These are phyloP conservation scores for Lecanicillium sp. DNA, from an alignment of 2,329 filamentous ascomycete genomes.

Conservation along the genomic window DNA sequence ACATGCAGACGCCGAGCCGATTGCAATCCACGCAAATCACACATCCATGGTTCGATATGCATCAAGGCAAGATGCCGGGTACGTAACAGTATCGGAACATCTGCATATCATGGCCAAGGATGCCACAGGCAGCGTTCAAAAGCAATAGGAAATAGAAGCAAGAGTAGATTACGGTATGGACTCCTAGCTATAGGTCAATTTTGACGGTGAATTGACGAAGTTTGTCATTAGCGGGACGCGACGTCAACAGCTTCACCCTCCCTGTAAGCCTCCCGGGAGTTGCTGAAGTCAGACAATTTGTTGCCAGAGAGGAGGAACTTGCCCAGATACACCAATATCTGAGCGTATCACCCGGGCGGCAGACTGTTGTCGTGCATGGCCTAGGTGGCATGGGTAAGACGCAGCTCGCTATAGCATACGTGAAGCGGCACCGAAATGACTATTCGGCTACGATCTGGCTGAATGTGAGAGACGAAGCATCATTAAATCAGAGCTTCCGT, in stretches of 20 bases:
- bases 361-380: conserved; percentile 25
- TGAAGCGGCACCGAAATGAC: conserved; percentile 21
- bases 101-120: conserved; percentile 6
- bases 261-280: conserved; percentile 6
- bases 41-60: conserved; percentile 24
- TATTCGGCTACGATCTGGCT: conserved; percentile 36
- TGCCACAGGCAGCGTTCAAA: background rate
- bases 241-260: conserved; percentile 6
- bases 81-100: conserved; percentile 5
- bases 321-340: conserved; percentile 10
- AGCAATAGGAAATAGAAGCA: conserved; percentile 4
- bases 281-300: conserved; percentile 8
- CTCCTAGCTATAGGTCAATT: background rate
- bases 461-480: conserved; percentile 27
- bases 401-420: conserved; percentile 30
- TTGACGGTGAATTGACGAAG: background rate
- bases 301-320: conserved; percentile 13
- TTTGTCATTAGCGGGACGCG: background rate
- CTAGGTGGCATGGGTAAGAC: conserved; percentile 39
- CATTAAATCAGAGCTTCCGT: conserved; percentile 26
- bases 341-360: conserved; percentile 6
- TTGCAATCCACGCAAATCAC: conserved; percentile 25
- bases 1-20: conserved; percentile 20
- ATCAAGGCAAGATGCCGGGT: conserved; percentile 15
- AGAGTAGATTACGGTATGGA: conserved; percentile 5